These are phyloP conservation scores for Smallanthus sonchifolius DNA, from an alignment of 129 eudicot species.

Conservation along the genomic window DNA sequence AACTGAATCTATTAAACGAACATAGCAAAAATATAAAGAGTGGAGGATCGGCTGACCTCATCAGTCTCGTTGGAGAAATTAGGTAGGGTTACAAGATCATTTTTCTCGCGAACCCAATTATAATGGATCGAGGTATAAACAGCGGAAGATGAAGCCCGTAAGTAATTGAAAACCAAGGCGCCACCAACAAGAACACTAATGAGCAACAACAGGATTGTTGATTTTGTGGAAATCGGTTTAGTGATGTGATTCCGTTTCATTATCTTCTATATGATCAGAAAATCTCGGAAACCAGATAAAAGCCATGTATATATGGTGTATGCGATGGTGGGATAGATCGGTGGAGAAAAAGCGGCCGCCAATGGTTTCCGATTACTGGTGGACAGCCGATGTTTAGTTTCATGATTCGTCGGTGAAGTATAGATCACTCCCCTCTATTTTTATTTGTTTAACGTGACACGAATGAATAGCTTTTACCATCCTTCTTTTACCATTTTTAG, in stretches of 20 bases:
- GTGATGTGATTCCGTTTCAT: constrained; percentile 32
- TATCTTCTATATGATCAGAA: not conserved
- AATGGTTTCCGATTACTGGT: constrained; percentile 41
- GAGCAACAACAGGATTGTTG: constrained; percentile 27
- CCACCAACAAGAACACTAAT: constrained; percentile 35
- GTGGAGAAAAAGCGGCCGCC: constrained; percentile 33
- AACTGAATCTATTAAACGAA: not conserved
- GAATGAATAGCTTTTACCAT: too few relatives aligned
- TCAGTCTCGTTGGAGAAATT: constrained; percentile 3
- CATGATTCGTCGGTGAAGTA: not conserved
- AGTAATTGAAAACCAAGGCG: constrained; percentile 30
- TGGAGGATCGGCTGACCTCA: constrained; percentile 21
- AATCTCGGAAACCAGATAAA: constrained; percentile 3
- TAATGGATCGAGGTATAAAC: constrained; percentile 22
- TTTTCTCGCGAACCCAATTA: constrained; percentile 30
- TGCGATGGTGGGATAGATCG: not conserved
- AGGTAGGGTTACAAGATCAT: constrained; percentile 30
- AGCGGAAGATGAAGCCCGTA: constrained; percentile 40
- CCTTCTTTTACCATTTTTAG: too few relatives aligned
- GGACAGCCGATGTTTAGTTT: constrained; percentile 11
- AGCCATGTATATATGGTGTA: constrained; percentile 5
- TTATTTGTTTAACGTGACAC: too few relatives aligned
- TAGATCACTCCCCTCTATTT: too few relatives aligned
- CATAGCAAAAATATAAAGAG: not conserved
- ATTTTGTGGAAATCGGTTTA: constrained; percentile 36